A percentile compares a stretch with the other conserved stretches of the same genome.
phyloP scores from a whole-genome alignment of 2,329 filamentous ascomycete species.

The Microdochium trichocladiopsis region DNA sequence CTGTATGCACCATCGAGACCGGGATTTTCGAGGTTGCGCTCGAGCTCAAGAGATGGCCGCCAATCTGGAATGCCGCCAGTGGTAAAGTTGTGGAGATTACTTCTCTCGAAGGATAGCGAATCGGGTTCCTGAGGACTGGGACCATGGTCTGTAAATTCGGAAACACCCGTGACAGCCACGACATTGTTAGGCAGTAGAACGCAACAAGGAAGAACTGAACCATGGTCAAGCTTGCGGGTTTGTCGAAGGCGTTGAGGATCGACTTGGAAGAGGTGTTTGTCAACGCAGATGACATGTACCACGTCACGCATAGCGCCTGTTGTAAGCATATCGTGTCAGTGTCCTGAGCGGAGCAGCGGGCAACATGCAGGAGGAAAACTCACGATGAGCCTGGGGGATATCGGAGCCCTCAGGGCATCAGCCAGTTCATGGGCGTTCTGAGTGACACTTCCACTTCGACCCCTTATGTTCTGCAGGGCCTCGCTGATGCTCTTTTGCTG shows the following conservation, averaged over 20 bases:
- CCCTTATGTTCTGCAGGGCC: constrained; percentile 77
- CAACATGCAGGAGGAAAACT: constrained; percentile 13
- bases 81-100: constrained; percentile 86
- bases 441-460: constrained; percentile 76
- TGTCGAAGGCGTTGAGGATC: constrained; percentile 85
- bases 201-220: constrained; percentile 93
- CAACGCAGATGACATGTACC: constrained; percentile 92
- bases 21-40: constrained; percentile 92
- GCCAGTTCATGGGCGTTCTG: constrained; percentile 92
- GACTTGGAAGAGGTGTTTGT: constrained; percentile 98
- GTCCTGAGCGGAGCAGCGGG: too few species aligned
- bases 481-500: constrained; percentile 88
- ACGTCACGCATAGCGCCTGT: constrained; percentile 77
- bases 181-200: constrained; percentile 74
- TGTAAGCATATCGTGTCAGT: background rate
- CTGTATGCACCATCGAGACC: constrained; percentile 94
- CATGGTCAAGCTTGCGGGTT: constrained; percentile 84
- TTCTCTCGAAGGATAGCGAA: constrained; percentile 72
- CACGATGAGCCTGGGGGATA: constrained; percentile 86
- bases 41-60: constrained; percentile 87
- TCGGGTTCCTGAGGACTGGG: constrained; percentile 76
- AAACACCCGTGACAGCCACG: constrained; percentile 67
- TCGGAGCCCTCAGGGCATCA: constrained; percentile 80
- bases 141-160: constrained; percentile 63
- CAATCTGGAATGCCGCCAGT: constrained; percentile 85